phyloP scores from a whole-genome alignment of 75 land plant species.

The Cunninghamia lanceolata region DNA sequence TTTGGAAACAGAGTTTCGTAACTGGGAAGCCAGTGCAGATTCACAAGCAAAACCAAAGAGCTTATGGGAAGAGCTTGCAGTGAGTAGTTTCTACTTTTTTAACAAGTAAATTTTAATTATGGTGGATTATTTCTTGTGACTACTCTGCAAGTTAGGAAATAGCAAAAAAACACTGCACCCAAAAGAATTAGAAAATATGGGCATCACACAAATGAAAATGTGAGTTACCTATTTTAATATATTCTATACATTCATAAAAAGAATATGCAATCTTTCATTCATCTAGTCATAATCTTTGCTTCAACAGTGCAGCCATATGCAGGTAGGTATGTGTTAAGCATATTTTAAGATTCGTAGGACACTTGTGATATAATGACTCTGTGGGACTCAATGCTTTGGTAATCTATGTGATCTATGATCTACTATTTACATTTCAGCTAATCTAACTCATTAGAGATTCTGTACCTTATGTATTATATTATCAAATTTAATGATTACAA shows the following conservation, averaged over 20 bases:
- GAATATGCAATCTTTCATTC: constrained; percentile 2
- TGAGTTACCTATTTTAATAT: neutral
- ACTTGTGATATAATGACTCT: neutral
- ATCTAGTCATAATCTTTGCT: neutral
- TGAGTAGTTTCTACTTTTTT: constrained; percentile 27
- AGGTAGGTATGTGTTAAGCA: neutral
- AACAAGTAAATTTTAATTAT: neutral
- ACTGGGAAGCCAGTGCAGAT: constrained; percentile 48
- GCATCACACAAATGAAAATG: neutral
- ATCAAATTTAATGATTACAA: neutral
- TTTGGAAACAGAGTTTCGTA: constrained; percentile 73
- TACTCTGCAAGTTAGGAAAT: neutral
- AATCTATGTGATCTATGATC: neutral
- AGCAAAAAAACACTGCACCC: neutral
- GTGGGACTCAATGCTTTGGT: neutral
- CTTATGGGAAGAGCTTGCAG: constrained; percentile 97
- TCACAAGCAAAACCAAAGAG: constrained; percentile 82
- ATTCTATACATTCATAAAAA: neutral
- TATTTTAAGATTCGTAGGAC: neutral
- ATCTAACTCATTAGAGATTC: neutral
- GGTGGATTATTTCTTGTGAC: neutral
- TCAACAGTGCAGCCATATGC: neutral
- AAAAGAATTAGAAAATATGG: constrained; percentile 1
- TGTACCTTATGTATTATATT: neutral
- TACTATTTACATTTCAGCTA: neutral